phyloP scores from a whole-genome alignment of 306 rosid genomes.

The Cicer pinnatifidum region DNA sequence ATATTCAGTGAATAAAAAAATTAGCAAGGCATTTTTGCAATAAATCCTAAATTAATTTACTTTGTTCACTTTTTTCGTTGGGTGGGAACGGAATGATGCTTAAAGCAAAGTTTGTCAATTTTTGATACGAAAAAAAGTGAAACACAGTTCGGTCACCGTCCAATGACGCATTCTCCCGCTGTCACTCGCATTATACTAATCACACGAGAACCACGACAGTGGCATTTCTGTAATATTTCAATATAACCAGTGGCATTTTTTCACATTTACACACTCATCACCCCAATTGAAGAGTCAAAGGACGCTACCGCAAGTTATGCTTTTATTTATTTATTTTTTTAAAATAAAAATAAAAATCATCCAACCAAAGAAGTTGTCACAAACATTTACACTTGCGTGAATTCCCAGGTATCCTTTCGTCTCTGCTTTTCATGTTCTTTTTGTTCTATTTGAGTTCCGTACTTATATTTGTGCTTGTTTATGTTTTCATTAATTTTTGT shows the following conservation, averaged over 20 bases:
- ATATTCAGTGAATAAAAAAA: no score
- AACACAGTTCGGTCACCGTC: neutral
- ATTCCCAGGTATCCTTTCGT: conserved; percentile 43
- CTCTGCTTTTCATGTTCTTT: neutral
- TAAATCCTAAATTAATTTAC: no score
- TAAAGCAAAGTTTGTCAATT: no score
- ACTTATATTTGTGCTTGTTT: neutral
- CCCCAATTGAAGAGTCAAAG: neutral
- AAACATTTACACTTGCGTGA: conserved; percentile 23
- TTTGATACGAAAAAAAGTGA: no score
- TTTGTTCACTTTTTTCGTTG: no score
- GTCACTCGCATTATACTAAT: neutral
- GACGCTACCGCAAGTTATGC: neutral
- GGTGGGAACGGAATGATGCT: no score
- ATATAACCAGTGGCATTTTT: neutral
- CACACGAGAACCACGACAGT: neutral
- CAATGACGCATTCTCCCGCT: conserved; percentile 9
- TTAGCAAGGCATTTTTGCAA: no score
- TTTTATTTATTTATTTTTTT: neutral
- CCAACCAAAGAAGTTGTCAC: conserved; percentile 1
- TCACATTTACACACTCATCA: neutral
- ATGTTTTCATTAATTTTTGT: neutral
- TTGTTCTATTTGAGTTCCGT: neutral
- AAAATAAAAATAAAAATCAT: neutral
- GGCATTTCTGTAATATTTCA: neutral